Conservation (phyloP, 345 rosid genomes). For the Triadica sebifera region DNA sequence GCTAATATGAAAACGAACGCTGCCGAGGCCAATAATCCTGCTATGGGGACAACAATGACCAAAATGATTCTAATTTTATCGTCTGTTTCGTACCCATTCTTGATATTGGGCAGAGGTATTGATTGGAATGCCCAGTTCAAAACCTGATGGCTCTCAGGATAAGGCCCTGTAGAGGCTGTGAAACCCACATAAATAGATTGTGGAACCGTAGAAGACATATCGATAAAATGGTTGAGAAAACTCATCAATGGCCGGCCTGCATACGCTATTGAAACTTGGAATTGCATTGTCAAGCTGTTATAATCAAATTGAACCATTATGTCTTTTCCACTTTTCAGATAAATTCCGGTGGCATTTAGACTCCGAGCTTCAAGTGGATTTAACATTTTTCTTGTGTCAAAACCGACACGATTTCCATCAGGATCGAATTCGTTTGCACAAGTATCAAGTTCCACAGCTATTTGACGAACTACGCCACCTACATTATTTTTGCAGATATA, state of each 20-base stretch:
- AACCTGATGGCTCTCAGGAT: conserved; percentile 31
- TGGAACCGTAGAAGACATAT: conserved; percentile 26
- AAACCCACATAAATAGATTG: conserved; percentile 34
- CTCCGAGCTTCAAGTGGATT: conserved; percentile 20
- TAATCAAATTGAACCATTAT: conserved; percentile 20
- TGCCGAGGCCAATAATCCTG: conserved; percentile 4
- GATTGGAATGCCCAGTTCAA: conserved; percentile 29
- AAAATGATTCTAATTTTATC: too few species aligned
- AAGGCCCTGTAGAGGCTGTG: conserved; percentile 36
- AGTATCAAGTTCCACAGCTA: conserved; percentile 44
- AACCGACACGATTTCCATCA: conserved; percentile 29
- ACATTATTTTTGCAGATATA: background rate
- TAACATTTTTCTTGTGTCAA: conserved; percentile 23
- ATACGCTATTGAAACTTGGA: conserved; percentile 31
- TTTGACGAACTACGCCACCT: conserved; percentile 29
- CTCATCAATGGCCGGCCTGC: conserved; percentile 25
- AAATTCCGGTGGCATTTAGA: conserved; percentile 31
- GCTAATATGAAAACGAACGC: background rate
- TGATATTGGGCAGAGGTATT: conserved; percentile 4
- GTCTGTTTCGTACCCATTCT: too few species aligned
- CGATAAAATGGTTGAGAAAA: conserved; percentile 36
- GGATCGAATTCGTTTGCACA: conserved; percentile 41
- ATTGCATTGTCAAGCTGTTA: conserved; percentile 15
- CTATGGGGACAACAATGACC: conserved; percentile 5
- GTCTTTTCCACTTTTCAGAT: conserved; percentile 40